Conservation (phyloP, 805 yeast species). For the Myxozyma neotropica region DNA sequence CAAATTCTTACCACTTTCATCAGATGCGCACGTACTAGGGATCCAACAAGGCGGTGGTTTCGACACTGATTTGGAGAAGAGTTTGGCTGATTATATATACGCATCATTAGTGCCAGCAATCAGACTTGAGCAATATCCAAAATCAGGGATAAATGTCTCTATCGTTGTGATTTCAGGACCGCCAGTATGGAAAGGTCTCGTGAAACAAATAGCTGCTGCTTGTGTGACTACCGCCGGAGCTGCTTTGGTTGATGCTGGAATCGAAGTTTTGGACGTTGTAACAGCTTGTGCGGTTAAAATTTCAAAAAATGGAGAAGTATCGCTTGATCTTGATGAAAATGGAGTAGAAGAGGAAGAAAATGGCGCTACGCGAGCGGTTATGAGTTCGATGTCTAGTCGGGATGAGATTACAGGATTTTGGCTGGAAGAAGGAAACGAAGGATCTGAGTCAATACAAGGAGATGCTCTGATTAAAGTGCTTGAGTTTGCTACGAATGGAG, state of each 20-base stretch:
- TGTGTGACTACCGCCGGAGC: conserved; percentile 62
- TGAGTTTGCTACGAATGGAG: conserved; percentile 17
- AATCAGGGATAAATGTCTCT: conserved; percentile 81
- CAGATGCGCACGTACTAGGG: conserved; percentile 41
- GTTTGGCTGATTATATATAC: conserved; percentile 53
- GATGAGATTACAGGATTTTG: conserved; percentile 60
- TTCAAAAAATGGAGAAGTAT: not conserved
- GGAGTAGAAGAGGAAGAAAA: not conserved
- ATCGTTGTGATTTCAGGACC: conserved; percentile 61
- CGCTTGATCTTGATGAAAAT: conserved; percentile 20
- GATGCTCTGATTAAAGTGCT: conserved; percentile 12
- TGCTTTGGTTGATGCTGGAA: conserved; percentile 82
- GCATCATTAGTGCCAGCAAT: conserved; percentile 57
- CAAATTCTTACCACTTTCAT: conserved; percentile 55
- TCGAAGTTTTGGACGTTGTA: conserved; percentile 77
- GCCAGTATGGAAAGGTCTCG: conserved; percentile 42
- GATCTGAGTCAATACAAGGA: conserved; percentile 46
- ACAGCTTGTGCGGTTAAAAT: conserved; percentile 44
- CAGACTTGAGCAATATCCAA: conserved; percentile 75
- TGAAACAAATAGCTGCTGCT: conserved; percentile 44
- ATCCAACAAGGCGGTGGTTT: conserved; percentile 26
- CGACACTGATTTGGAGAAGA: conserved; percentile 44
- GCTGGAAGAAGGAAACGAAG: conserved; percentile 47
- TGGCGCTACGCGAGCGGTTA: conserved; percentile 38
- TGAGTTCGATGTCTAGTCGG: conserved; percentile 54